Base-by-base conservation (phyloP, 2,329 filamentous ascomycete species). In the Colletotrichum ledebouriae region DNA sequence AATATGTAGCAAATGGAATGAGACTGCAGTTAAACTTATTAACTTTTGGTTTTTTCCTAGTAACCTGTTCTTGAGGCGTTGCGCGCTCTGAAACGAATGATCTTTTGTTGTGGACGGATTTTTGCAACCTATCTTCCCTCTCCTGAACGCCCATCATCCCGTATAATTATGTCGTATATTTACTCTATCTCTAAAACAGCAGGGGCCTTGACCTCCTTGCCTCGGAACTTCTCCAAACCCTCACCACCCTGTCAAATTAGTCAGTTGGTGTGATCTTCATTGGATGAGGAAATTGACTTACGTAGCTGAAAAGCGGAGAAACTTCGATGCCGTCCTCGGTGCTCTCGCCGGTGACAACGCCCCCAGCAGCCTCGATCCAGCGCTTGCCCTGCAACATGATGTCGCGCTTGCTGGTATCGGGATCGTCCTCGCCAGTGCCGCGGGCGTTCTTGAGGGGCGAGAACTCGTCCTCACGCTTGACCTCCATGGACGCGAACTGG, bases 391-490 rank as follows among this genome's bases (percentile, higher is more conserved):
- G 96, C 52, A 86, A 84, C 89, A 97, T 91, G 77, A 98, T 97
- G 78, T 98, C 94, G 72, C 85, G 86, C 82, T 91, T 93, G 85
- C 94, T 97, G 58, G 96, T 99, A 73, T 97, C 94, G 11, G 94
- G 92, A 79, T 98, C 94, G 77, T 99, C 96, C 82, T 97, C 92
- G 37, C 93, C 93, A 46, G 93, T 94, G 62, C 94, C 93, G 71
- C 85, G 87, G 39, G 86, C 88, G 77, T 99, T 99, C 90, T 99
- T 99, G 73, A 99, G 84, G 4, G 96, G 96, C 33, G 94, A 98
- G 84, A 99, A 99, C 82, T 99, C 96, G 74, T 99, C 96, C 84
- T 98, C 94, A 70, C 96, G 93, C 80, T 90, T 93, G 59, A 99
- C 96, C 82, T 99, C 96, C 83, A 98, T 91, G 81, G 91, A 97